phyloP scores from a whole-genome alignment of 108 stramenopile genomes.

The Stephanodiscus triporus region DNA sequence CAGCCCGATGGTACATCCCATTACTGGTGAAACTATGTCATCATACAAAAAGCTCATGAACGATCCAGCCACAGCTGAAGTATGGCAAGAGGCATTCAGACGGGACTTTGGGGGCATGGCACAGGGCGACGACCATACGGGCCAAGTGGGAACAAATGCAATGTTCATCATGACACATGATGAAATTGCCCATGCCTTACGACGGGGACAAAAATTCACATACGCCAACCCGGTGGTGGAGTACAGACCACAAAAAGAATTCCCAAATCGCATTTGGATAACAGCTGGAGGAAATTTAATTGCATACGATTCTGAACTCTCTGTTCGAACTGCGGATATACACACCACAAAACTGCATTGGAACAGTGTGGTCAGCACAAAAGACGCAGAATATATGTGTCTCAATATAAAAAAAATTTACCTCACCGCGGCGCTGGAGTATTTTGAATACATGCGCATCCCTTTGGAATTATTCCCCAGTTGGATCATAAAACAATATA shows the following conservation, averaged over 20 bases:
- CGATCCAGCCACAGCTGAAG: neutral
- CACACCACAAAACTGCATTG: slow-evolving; percentile 40
- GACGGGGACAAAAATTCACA: neutral
- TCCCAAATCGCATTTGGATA: neutral
- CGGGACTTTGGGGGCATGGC: neutral
- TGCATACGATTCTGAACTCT: slow-evolving; percentile 9
- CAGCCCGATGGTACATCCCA: neutral
- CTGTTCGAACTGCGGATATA: slow-evolving; percentile 32
- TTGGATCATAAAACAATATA: no score
- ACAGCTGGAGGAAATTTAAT: slow-evolving; percentile 49
- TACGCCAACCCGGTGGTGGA: neutral
- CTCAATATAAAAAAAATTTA: neutral
- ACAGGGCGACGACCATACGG: neutral
- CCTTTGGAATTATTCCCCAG: no score
- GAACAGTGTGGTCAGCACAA: slow-evolving; percentile 50
- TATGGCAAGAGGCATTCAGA: neutral
- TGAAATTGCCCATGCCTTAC: neutral
- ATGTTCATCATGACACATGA: neutral
- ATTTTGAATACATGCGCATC: no score
- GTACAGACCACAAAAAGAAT: neutral
- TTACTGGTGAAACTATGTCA: neutral
- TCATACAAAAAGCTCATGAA: neutral
- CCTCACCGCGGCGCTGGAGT: no score
- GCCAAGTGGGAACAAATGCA: neutral
- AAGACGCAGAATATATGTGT: neutral